Evolutionary conservation across 225 moss, liverwort and hornwort genomes (phyloP).

Genomic region (Climacium dendroides): DNA sequence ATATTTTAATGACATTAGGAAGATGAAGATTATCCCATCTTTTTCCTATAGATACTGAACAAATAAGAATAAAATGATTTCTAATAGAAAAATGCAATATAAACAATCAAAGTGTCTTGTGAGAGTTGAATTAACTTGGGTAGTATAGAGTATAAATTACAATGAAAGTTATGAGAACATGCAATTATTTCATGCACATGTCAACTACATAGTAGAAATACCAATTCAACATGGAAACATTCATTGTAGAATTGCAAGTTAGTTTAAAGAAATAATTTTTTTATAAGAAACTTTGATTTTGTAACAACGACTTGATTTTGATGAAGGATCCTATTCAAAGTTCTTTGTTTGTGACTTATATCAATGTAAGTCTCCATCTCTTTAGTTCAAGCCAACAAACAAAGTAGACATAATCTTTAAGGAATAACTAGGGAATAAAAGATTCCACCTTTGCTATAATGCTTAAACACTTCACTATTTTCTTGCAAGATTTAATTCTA

Average conservation of each 20-base stretch:
- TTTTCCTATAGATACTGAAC: neutral
- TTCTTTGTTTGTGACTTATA: neutral
- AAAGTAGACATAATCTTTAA: neutral
- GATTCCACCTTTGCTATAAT: accelerated
- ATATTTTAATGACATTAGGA: neutral
- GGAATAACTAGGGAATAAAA: neutral
- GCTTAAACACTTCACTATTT: neutral
- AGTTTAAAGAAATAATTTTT: neutral
- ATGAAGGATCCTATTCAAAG: accelerated
- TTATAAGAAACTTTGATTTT: neutral
- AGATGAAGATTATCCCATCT: neutral
- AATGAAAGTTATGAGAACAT: neutral
- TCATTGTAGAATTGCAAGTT: accelerated
- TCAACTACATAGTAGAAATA: accelerated
- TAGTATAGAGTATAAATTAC: neutral
- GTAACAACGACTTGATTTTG: neutral
- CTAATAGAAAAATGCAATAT: neutral
- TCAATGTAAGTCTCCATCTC: neutral
- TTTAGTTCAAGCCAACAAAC: neutral
- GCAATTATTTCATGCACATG: neutral
- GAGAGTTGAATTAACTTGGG: neutral
- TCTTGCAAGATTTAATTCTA: neutral
- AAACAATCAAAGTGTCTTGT: neutral
- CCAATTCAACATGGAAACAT: neutral
- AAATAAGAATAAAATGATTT: neutral